Evolutionary conservation across 805 yeast species (phyloP), one percentile per base, ranked within the genome.

Genomic region (Candida khao-thaluensis): DNA sequence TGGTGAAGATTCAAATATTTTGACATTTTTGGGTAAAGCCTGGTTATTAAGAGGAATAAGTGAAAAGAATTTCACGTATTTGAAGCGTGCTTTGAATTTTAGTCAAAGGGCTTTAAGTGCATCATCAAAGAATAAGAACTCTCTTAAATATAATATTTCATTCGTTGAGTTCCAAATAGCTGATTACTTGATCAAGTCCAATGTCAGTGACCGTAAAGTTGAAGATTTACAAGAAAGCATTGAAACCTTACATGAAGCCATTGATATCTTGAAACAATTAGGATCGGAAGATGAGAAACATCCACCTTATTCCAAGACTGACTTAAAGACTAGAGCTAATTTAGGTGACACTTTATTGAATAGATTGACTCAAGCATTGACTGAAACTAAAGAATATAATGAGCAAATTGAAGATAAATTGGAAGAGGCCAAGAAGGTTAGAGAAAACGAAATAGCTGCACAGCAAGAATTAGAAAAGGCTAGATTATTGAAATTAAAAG

Each of bases 121-220:
- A 7, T 27, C 33, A 9, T 40, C 22, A 24, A 65, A 74, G 6
- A 66, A 80, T 7, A 54, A 49, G 26, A 47, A 67, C 4, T 45
- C 64, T n/a, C 67, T 81, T 47, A 74, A 73, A 49, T 93, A 85
- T 69, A 93, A 93, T 56, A 73, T 82, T 37, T 95, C 97, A 0
- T 84, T 82, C 54, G 71, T 91, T 35, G 83, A 85, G 52, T 87
- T 84, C 61, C 95, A 89, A 60, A 71, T 87, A 40, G 96, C 96
- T 0, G 96, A 89, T 48, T 79, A 79, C 45, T 63, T 90, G 21
- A 76, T 85, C 45, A 85, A 85, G 50, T 58, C 80, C 24, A 57
- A 69, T 2, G 65, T 72, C 6, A 72, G 73, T 25, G 77, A 79
- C 48, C 77, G 97, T 53, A 73, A 74, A 2, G 60, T 81, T 37